phyloP scores from a whole-genome alignment of 1,284 basidiomycete genomes.

The Puccinia horiana region DNA sequence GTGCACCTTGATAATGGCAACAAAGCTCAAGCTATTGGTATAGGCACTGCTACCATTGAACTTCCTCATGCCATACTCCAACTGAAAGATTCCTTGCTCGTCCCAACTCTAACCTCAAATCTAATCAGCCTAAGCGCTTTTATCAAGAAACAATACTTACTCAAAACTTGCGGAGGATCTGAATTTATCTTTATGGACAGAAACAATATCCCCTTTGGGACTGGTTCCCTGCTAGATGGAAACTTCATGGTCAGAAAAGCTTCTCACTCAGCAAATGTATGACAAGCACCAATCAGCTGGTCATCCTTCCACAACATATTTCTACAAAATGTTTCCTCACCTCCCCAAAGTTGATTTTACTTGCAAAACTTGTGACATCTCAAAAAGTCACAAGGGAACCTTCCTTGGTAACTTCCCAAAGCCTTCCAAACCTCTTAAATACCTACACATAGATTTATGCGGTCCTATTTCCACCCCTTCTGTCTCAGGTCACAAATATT shows the following conservation, averaged over 20 bases:
- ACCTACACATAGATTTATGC: slow-evolving; percentile 17
- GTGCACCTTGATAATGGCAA: not conserved
- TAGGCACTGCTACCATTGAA: not conserved
- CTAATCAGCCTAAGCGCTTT: too few relatives aligned
- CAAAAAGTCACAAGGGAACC: not conserved
- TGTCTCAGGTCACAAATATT: not conserved
- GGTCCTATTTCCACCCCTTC: slow-evolving; percentile 17
- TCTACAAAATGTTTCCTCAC: slow-evolving; percentile 25
- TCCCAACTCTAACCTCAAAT: too few relatives aligned
- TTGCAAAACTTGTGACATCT: not conserved
- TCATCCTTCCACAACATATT: not conserved
- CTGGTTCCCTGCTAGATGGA: not conserved
- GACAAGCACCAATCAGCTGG: not conserved
- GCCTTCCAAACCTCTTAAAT: slow-evolving; percentile 1
- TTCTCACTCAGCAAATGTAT: not conserved
- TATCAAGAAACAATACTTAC: not conserved
- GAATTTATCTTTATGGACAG: not conserved
- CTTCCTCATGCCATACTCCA: not conserved
- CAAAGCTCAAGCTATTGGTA: not conserved
- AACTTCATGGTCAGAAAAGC: not conserved
- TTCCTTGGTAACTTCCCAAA: slow-evolving; percentile 16
- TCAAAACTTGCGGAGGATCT: not conserved
- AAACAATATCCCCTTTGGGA: not conserved
- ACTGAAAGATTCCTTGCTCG: not conserved
- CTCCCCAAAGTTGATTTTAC: not conserved